Evolutionary conservation across 78 protist species (phyloP), one percentile per base, ranked within the genome.

Genomic region (Pigoraptor vietnamica): DNA sequence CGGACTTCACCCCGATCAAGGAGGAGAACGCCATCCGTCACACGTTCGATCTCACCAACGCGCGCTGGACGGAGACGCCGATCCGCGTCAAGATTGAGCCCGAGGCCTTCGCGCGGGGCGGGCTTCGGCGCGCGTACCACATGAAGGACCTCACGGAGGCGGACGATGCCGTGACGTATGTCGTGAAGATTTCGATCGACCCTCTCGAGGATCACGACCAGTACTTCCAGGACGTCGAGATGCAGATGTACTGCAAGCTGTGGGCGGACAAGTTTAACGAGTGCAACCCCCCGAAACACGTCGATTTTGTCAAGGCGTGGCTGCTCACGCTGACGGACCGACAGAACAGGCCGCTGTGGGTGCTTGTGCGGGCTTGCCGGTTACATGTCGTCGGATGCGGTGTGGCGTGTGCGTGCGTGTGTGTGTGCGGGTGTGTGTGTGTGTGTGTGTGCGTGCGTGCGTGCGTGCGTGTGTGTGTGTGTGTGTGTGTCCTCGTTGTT

Each of bases 271-370:
- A 91, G 25, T 95, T 88, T 93, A 95, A 93, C 40, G 36, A 1
- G 56, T 89, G 81, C 81, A 86, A 86, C 37, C 95, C 95, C 24
- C 96, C 96, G 0, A 95, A 95, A 36, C 91, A 93, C 37, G 92
- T 95, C 37, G 94, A 93, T 29, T 93, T 95, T 38, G 91, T 95
- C 0, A 91, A 92, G 23, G 94, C 96, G n/a, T 94, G 90, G 35
- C 90, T 94, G 0, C 86, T 94, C 10, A 0, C 92, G 96, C 81
- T 94, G 56, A 90, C 88, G 37, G 96, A 94, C 38, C 90, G 96
- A 33, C 91, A 92, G 25, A 56, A 56, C 29, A 9, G 23, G 2
- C 32, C 2, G n/a, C 29, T 56, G 81, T 56, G 81, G n/a, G 24
- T 1, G 9, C 55, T 9, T 1, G 55, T 40, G 55, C 55, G 55